Evolutionary conservation across 23 red algal species (phyloP).

Genomic region (Gracilaria domingensis): DNA sequence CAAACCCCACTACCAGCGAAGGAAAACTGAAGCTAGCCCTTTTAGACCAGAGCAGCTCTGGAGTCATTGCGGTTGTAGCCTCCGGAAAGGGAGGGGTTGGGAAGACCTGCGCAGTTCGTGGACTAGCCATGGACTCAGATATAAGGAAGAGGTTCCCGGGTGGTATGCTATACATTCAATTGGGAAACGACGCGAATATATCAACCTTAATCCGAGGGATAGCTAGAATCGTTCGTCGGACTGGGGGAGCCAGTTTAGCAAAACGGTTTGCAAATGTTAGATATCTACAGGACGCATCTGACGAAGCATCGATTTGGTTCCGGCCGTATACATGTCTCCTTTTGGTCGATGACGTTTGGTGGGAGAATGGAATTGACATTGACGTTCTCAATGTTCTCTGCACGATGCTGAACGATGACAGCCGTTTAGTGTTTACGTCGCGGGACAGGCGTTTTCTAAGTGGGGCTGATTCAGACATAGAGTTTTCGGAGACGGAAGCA

Average conservation of each 20-base stretch:
- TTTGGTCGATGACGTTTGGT: constrained; percentile 48
- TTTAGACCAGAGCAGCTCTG: neutral
- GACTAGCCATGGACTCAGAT: neutral
- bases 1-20: constrained; percentile 33
- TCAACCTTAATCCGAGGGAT: constrained; percentile 9
- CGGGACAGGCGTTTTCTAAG: neutral
- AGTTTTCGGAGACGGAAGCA: constrained; percentile 6
- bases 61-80: constrained; percentile 16
- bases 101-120: constrained; percentile 32
- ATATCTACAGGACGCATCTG: constrained; percentile 6
- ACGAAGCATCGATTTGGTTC: constrained; percentile 20
- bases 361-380: constrained; percentile 26
- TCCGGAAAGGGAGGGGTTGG: constrained; percentile 40
- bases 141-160: constrained; percentile 2
- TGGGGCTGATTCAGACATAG: constrained; percentile 5
- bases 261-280: neutral
- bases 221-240: neutral
- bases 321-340: constrained; percentile 20
- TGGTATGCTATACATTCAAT: constrained; percentile 25
- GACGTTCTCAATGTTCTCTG: constrained; percentile 10
- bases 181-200: constrained; percentile 29
- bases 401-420: neutral
- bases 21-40: constrained; percentile 13
- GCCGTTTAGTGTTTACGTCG: constrained; percentile 1
- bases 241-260: constrained; percentile 4